Evolutionary conservation across 352 stramenopile species (phyloP), one percentile per base, ranked within the genome.

Genomic region (Globisporangium cederbergense): DNA sequence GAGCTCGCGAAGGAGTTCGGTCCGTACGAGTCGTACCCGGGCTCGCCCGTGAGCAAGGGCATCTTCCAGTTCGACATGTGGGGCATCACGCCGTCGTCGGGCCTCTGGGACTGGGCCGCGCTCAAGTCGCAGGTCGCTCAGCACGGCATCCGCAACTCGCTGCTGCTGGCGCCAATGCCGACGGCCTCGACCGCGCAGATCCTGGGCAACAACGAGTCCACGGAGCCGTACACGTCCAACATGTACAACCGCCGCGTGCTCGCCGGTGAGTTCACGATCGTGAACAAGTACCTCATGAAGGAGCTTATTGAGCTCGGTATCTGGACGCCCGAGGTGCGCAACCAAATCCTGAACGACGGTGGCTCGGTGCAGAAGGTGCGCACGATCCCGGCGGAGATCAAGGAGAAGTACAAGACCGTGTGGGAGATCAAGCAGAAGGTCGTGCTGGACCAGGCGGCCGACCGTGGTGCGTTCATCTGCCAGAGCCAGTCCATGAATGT

Each of bases 241-340:
- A 99, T 99, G 91, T 99, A 99, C 95, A 99, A 97, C 69, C 93
- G 97, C 30, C 96, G 97, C 62, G 97, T 99, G 50, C 86, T 99
- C 25, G 97, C 98, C 2, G 98, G 98, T 58, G 97, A 99, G 76
- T 99, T 99, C 78, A 99, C 97, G 46, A 94, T 99, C 55, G 97
- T 99, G 16, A 99, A 99, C 90, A 99, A 99, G 62, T 97, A 99
- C 75, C 81, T 99, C 43, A 92, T 99, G 72, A 90, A 96, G 54
- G 97, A 99, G 65, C 84, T 99, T 16, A 99, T 98, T 20, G 79
- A 90, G 10, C 77, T 93, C 30, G 97, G 95, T 2, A 88, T 99
- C 38, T 99, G 98, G 98, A 99, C 95, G 38, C 77, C 96, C 5
- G 91, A 96, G 38, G 90, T 99, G 49, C 96, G 97, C 49, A 99